Evolutionary conservation across 345 rosid genomes (phyloP), one percentile per base, ranked within the genome.

Genomic region (Clarkia xantiana): DNA sequence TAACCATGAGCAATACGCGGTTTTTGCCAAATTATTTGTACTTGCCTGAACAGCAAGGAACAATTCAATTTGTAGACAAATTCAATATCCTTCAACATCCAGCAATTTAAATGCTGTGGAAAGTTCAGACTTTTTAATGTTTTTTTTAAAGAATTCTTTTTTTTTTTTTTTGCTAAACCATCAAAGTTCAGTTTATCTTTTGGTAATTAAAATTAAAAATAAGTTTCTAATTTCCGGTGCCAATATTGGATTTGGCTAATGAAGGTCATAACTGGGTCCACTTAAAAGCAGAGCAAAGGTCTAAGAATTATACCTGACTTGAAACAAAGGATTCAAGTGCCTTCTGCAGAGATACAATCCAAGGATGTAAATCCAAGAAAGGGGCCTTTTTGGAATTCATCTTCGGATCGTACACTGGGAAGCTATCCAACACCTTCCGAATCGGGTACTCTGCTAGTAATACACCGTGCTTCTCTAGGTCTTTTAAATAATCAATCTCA

Each of bases 1-100:
- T 2, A 81, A 72, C 98, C 98, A 86, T 29, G 94, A 91, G 56
- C 88, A 79, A 68, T 84, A 86, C 1, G 98, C 96, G 48, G 68
- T 68, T 67, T 84, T 79, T 12, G 94, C 94, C 45, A 86, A 63
- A 43, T 59, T 65, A 72, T 78, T 80, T 63, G 84, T 73, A 60
- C 60, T 75, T 18, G 77, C 74, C 96, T 86, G 80, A 47, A n/a
- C 51, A 55, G 54, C 25, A 18, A 40, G 39, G 34, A 14, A 45
- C 18, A 36, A 45, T n/a, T 6, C 51, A 55, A 41, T 49, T 49
- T 23, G 25, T 22, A 22, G 25, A 22, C 2, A 22, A 22, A 22
- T 22, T 2, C 5, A 22, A 22, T 22, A 22, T 5, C 25, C 25
- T 22, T 22, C 25, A 22, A 2, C 25, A 22, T 2, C 25, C 25